Base-by-base conservation (phyloP, 139 green algal species). In the Deuterostichococcus epilithicus region DNA sequence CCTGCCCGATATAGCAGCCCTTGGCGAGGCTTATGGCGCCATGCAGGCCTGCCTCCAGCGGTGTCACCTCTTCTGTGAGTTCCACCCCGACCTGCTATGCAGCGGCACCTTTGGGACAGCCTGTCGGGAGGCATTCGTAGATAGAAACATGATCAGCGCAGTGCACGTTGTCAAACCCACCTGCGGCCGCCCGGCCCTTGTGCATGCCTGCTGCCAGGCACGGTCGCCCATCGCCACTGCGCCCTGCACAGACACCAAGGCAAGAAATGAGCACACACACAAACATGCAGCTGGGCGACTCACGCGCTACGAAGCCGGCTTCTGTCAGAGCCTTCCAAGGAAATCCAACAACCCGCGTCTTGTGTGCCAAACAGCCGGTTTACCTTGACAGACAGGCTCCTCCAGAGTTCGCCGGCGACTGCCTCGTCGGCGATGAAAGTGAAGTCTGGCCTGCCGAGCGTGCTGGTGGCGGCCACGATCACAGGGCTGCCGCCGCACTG, bases 1-100 rank as follows among this genome's bases (percentile, higher is more conserved):
- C 91, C 70, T 94, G 88, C 10, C 86, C 84, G 28, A 89, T 83
- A 74, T 86, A 90, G 73, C 84, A 90, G n/a, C 85, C 87, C 77
- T 96, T 96, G 69, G 86, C 76, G 34, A 97, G 44, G 1, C 73
- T 88, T 1, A 94, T 87, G 1, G 89, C 89, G 36, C 82, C 65
- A 73, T 86, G 90, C 63, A 97, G 76, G 30, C 90, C 90, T 0
- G 90, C 91, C 77, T 97, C 92, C 6, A 96, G 78, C 4, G 92
- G 88, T 76, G 90, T 95, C 73, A 78, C 83, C 8, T 84, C 75
- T 1, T 86, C 71, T 0, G 82, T 92, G 15, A 97, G 81, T 73
- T 97, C 92, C 0, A 73, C 44, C 13, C 86, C 87, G 3, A 63
- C 52, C 52, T 63, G 52, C 52, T 30, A n/a, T n/a, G n/a, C n/a